These are phyloP conservation scores for Saccharomyces uvarum DNA, from an alignment of 1,139 yeast genomes.

Conservation along the genomic window DNA sequence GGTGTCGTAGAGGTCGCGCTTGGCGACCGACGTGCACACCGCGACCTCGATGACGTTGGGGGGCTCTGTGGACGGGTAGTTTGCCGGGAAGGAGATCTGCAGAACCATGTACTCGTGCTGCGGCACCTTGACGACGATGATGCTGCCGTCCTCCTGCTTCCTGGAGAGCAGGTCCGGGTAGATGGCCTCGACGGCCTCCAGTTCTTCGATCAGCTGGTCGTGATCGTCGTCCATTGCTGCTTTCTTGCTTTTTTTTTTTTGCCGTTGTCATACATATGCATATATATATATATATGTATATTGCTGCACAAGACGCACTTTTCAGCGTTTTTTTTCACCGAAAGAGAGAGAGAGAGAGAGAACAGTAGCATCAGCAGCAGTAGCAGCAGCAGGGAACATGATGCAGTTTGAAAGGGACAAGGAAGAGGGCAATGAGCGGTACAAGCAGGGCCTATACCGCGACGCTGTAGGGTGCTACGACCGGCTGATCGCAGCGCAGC, in stretches of 20 bases:
- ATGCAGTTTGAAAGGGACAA: slow-evolving; percentile 26
- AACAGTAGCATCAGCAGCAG: neutral
- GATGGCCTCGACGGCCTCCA: slow-evolving; percentile 81
- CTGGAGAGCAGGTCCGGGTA: slow-evolving; percentile 54
- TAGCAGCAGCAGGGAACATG: slow-evolving; percentile 11
- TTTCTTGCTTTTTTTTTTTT: neutral
- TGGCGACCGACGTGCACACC: slow-evolving; percentile 27
- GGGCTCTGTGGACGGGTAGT: slow-evolving; percentile 53
- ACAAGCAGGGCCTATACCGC: slow-evolving; percentile 43
- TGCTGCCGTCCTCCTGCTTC: slow-evolving; percentile 34
- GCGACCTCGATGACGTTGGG: slow-evolving; percentile 52
- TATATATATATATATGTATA: neutral
- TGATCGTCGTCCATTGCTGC: slow-evolving; percentile 14
- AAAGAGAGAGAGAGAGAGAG: slow-evolving; percentile 3
- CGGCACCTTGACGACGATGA: slow-evolving; percentile 53
- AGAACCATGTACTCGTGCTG: slow-evolving; percentile 50
- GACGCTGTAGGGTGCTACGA: slow-evolving; percentile 59
- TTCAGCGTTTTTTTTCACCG: slow-evolving; percentile 3
- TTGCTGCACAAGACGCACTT: neutral
- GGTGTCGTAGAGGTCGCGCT: slow-evolving; percentile 36
- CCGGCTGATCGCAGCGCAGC: slow-evolving; percentile 54
- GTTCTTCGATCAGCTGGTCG: slow-evolving; percentile 66
- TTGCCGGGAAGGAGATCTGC: slow-evolving; percentile 59
- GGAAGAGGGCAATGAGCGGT: slow-evolving; percentile 59
- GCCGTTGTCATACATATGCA: neutral